Percentiles rank a stretch among this genome's conserved stretches.
These are phyloP conservation scores for Casaregolazyma lundiana DNA, from an alignment of 1,139 yeast genomes.

Conservation along the genomic window DNA sequence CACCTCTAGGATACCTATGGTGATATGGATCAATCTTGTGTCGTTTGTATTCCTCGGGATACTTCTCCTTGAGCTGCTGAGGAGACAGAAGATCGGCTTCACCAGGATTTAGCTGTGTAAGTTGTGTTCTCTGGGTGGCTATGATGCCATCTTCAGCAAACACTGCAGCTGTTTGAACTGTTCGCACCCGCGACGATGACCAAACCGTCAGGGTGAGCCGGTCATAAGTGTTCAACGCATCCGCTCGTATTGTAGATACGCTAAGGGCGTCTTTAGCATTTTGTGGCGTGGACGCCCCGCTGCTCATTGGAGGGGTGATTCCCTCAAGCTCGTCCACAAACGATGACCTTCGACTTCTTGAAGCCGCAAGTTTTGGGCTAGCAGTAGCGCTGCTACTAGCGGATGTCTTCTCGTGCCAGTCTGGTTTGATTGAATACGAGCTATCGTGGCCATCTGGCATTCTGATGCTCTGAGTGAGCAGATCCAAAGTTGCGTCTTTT, in stretches of 20 bases:
- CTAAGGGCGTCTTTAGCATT: slow-evolving; percentile 26
- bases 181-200: slow-evolving; percentile 87
- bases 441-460: slow-evolving; percentile 6
- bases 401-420: slow-evolving; percentile 16
- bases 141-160: slow-evolving; percentile 58
- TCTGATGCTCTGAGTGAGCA: slow-evolving; percentile 3
- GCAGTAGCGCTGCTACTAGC: slow-evolving; percentile 16
- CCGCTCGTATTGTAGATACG: slow-evolving; percentile 25
- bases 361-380: slow-evolving; percentile 1
- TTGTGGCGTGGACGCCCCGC: slow-evolving; percentile 26
- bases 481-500: slow-evolving; percentile 3
- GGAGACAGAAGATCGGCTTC: slow-evolving; percentile 64
- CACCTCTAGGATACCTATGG: slow-evolving; percentile 86
- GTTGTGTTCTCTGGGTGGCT: slow-evolving; percentile 70
- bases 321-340: slow-evolving; percentile 6
- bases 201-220: slow-evolving; percentile 52
- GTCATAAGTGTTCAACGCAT: slow-evolving; percentile 20
- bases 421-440: slow-evolving; percentile 13
- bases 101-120: slow-evolving; percentile 91
- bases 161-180: slow-evolving; percentile 70
- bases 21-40: slow-evolving; percentile 81
- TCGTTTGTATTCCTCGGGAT: slow-evolving; percentile 65
- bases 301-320: slow-evolving; percentile 12
- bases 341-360: slow-evolving; percentile 2
- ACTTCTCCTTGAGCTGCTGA: slow-evolving; percentile 53